Base-by-base conservation (phyloP, 2,329 filamentous ascomycete genomes). In the Zalaria sp. region DNA sequence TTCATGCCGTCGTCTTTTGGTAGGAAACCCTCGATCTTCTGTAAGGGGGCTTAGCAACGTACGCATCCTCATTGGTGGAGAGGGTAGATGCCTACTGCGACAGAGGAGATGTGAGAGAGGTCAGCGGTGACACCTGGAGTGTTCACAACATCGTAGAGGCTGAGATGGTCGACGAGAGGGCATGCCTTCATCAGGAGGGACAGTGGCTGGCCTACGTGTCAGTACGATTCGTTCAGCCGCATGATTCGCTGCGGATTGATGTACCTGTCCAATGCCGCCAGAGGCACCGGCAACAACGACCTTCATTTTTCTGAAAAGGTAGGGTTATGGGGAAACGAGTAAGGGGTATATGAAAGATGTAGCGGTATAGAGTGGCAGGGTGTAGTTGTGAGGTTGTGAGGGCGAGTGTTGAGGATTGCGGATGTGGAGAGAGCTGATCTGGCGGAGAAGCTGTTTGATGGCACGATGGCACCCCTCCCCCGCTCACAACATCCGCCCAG, bases 71-170 rank as follows among this genome's bases (percentile, higher is more conserved):
- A 18, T 18, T 18, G 18, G 18, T 18, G 18, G 18, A 18, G 18
- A 18, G 18, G 18, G 18, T 18, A 18, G 18, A 18, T 18, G 46
- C 83, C 50, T 73, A 81, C 78, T 52, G 91, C 89, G 54, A 77
- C 75, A 48, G 87, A 85, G 46, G 89, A 94, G 68, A 98, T 96
- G 75, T 98, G 91, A 47, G 88, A 95, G 46, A 98, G 79, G 64
- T 98, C 91, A 58, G 89, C 80, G 51, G 88, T 85, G 60, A 98
- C 91, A 67, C 91, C 91, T 55, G 87, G 88, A 39, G 87, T 93
- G 77, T 96, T 95, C 67, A 96, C 89, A 53, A 98, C 88, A 93
- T 98, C 91, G 74, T 95, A 98, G 56, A 98, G 83, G 47, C 87
- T 75, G 57, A 98, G 84, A 72, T 96, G 85, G 58, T 89, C 82